Percentiles rank a stretch among this genome's conserved stretches.
Evolutionary conservation across 305 asterid genomes (phyloP).

Genomic region (Fraxinus sp.): DNA sequence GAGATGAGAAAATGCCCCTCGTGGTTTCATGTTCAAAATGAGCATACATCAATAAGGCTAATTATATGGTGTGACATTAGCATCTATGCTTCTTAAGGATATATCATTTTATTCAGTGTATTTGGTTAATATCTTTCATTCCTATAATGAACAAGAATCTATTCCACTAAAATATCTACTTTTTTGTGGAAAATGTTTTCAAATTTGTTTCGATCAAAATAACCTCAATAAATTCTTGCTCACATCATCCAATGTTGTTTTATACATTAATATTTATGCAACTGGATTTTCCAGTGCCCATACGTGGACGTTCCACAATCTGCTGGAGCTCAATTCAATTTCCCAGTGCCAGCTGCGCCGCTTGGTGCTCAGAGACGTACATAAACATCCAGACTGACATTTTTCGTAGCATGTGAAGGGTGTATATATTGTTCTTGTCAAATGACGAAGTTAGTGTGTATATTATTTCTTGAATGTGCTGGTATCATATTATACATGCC

Average conservation of each 20-base stretch:
- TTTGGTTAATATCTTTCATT: not conserved
- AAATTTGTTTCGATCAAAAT: not conserved
- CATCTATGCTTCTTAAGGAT: not conserved
- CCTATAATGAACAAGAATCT: not conserved
- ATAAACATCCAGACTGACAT: constrained; percentile 24
- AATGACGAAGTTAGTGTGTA: constrained; percentile 20
- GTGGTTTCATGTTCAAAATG: not conserved
- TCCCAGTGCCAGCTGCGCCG: constrained; percentile 93
- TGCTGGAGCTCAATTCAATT: constrained; percentile 45
- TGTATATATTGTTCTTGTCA: constrained; percentile 6
- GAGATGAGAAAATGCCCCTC: not conserved
- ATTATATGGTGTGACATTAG: not conserved
- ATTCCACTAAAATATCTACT: not conserved
- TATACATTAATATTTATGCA: not conserved
- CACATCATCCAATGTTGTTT: not conserved
- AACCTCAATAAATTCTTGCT: not conserved
- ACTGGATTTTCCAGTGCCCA: constrained; percentile 62
- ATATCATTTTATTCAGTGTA: not conserved
- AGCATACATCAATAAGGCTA: not conserved
- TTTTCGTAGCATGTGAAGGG: constrained; percentile 9
- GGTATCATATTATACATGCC: constrained; percentile 27
- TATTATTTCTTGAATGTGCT: constrained; percentile 27
- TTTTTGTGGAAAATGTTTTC: not conserved
- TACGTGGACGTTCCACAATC: constrained; percentile 88
- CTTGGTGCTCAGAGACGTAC: constrained; percentile 76